Evolutionary conservation across 2,329 filamentous ascomycete species (phyloP).

Genomic region (Stagonosporopsis tanaceti): DNA sequence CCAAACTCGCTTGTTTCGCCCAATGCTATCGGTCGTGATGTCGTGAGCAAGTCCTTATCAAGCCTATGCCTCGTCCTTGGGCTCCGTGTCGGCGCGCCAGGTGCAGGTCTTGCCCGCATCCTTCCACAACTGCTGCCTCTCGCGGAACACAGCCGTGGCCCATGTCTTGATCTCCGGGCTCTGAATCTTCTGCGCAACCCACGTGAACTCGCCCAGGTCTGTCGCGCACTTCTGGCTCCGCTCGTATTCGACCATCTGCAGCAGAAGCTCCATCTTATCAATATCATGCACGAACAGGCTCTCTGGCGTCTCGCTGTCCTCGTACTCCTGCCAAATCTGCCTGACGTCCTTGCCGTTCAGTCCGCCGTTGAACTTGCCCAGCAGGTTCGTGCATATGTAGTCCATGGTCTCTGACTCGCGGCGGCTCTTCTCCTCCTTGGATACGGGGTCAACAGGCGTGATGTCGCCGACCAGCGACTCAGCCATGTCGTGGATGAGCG

Average conservation of each 20-base stretch:
- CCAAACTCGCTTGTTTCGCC: background rate
- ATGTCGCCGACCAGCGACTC: slow-evolving; percentile 96
- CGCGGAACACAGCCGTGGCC: slow-evolving; percentile 77
- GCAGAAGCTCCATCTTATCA: slow-evolving; percentile 92
- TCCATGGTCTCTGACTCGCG: slow-evolving; percentile 92
- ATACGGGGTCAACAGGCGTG: slow-evolving; percentile 85
- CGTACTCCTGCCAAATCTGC: slow-evolving; percentile 92
- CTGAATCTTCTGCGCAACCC: slow-evolving; percentile 76
- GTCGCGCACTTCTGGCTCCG: slow-evolving; percentile 68
- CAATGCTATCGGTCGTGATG: slow-evolving; percentile 14
- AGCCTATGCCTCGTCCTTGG: slow-evolving; percentile 22
- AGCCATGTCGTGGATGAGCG: slow-evolving; percentile 96
- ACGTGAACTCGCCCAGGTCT: slow-evolving; percentile 86
- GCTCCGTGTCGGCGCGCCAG: slow-evolving; percentile 39
- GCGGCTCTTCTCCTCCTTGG: slow-evolving; percentile 87
- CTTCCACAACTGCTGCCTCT: slow-evolving; percentile 78
- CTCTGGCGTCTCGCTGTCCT: slow-evolving; percentile 83
- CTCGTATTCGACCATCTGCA: slow-evolving; percentile 98
- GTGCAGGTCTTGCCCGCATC: slow-evolving; percentile 44
- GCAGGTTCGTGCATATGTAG: slow-evolving; percentile 76
- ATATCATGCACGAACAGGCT: slow-evolving; percentile 93
- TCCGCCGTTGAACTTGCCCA: slow-evolving; percentile 79
- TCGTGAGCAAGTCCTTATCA: slow-evolving; percentile 1
- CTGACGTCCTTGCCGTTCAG: slow-evolving; percentile 74
- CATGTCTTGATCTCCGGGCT: slow-evolving; percentile 82